phyloP scores from a whole-genome alignment of 768 basidiomycete genomes.

The Lentinus tigrinus region DNA sequence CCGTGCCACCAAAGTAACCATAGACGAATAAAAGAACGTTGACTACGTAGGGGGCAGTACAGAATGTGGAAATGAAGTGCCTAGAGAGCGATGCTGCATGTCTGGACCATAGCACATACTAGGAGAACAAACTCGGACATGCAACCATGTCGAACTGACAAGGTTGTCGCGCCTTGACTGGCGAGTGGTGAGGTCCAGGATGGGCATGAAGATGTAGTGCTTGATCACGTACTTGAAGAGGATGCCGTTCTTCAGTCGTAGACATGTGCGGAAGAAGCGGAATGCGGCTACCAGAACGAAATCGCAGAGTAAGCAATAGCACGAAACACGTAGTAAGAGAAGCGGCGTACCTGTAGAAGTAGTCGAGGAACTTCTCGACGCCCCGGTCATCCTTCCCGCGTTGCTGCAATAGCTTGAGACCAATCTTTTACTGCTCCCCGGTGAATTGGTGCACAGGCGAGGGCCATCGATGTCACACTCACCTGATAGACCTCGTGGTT shows the following conservation, averaged over 20 bases:
- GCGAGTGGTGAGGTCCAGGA: constrained; percentile 78
- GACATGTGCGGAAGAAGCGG: constrained; percentile 84
- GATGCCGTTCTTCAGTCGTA: constrained; percentile 80
- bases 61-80: no score
- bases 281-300: constrained; percentile 65
- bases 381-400: constrained; percentile 79
- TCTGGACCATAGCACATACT: constrained; percentile 48
- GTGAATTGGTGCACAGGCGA: not conserved
- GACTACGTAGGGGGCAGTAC: no score
- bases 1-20: no score
- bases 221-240: constrained; percentile 76
- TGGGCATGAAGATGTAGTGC: constrained; percentile 78
- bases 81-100: no score
- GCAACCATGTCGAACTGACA: constrained; percentile 91
- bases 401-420: constrained; percentile 44
- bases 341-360: constrained; percentile 82
- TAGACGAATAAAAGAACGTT: no score
- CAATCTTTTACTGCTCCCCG: constrained; percentile 20
- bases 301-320: not conserved
- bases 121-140: constrained; percentile 91
- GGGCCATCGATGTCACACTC: constrained; percentile 6
- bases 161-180: constrained; percentile 90
- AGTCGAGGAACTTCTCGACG: constrained; percentile 87
- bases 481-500: constrained; percentile 23
- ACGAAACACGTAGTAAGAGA: not conserved